Conservation (phyloP, 1,284 basidiomycete species). For the Ustilago shanxiensis region DNA sequence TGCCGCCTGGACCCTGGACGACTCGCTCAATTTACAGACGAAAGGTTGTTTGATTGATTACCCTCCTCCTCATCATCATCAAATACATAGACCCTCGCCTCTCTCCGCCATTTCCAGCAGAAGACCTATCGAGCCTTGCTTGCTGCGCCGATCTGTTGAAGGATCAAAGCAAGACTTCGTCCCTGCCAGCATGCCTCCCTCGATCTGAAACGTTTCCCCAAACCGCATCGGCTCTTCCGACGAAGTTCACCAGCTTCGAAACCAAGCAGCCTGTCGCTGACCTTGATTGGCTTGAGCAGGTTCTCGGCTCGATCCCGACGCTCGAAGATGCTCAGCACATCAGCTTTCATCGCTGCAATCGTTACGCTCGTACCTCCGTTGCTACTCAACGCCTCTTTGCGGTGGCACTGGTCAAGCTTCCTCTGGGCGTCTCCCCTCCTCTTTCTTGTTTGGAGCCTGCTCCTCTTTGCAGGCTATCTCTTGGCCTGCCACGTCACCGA, state of each 20-base stretch:
- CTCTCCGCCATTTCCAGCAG: not conserved
- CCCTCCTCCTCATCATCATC: not conserved
- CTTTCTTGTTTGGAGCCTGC: constrained; percentile 21
- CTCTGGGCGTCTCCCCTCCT: constrained; percentile 41
- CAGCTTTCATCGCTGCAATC: constrained; percentile 12
- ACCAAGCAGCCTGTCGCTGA: not conserved
- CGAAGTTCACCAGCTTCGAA: not conserved
- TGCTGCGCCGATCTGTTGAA: not conserved
- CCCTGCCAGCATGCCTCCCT: not conserved
- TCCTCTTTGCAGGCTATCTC: constrained; percentile 18
- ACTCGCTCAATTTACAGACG: no score
- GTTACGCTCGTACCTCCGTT: constrained; percentile 30
- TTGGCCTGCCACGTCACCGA: constrained; percentile 33
- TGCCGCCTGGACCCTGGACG: constrained; percentile 23
- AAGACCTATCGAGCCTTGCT: not conserved
- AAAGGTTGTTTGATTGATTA: not conserved
- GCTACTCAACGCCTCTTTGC: constrained; percentile 27
- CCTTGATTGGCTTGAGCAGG: not conserved
- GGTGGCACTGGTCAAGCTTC: constrained; percentile 29
- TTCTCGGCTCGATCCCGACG: not conserved
- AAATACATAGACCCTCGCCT: not conserved
- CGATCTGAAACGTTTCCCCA: not conserved
- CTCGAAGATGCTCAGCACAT: constrained; percentile 13
- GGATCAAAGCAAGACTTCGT: not conserved
- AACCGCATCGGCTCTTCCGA: not conserved